A percentile compares a stretch with the other conserved stretches of the same genome.
phyloP scores from a whole-genome alignment of 208 protist genomes.

The Crithidia expoeki region DNA sequence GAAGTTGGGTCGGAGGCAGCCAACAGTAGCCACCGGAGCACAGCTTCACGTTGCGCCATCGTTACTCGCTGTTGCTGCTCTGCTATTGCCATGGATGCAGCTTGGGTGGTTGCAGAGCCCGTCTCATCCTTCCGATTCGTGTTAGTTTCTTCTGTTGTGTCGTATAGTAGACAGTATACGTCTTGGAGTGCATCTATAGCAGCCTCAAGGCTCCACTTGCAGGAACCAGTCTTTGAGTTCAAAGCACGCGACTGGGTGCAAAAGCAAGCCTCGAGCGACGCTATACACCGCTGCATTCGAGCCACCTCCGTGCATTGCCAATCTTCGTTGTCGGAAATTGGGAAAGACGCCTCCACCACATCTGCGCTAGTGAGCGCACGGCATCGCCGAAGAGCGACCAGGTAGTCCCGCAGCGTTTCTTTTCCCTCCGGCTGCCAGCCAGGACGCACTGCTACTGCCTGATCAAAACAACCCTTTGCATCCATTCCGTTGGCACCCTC shows the following conservation, averaged over 20 bases:
- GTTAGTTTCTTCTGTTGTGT: neutral
- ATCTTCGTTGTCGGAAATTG: neutral
- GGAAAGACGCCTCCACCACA: neutral
- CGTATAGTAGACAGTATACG: conserved; percentile 1
- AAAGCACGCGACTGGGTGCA: neutral
- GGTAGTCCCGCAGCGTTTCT: conserved; percentile 27
- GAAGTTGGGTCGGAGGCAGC: conserved; percentile 5
- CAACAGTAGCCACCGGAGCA: conserved; percentile 27
- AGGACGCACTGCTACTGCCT: neutral
- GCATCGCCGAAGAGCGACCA: conserved; percentile 26
- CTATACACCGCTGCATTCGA: neutral
- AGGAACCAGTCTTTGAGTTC: neutral
- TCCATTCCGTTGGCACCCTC: neutral
- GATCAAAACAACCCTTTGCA: neutral
- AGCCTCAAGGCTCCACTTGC: neutral
- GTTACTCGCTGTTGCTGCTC: neutral
- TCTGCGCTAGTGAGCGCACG: conserved; percentile 6
- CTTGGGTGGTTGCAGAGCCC: neutral
- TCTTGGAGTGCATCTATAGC: conserved; percentile 6
- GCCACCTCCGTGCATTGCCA: neutral
- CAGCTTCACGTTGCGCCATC: conserved; percentile 21
- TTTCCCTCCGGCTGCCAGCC: conserved; percentile 10
- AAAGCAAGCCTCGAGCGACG: neutral
- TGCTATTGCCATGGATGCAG: neutral
- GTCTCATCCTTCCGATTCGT: neutral